Base-by-base conservation (phyloP, 768 basidiomycete genomes). In the Tulasnella sp. region DNA sequence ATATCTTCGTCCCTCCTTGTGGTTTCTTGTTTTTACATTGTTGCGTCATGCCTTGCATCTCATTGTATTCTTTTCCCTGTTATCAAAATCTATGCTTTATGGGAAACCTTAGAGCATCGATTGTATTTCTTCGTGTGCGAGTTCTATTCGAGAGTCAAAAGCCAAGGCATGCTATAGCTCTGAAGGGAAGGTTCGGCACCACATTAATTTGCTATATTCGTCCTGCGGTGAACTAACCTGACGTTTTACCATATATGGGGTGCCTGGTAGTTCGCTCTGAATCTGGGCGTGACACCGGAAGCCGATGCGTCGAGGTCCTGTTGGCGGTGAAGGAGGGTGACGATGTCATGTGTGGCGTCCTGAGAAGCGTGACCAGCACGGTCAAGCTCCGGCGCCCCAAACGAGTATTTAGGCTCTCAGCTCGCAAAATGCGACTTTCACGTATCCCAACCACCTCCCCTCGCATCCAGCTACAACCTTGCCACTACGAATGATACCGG, bases 51-150 rank as follows among this genome's bases (percentile, higher is more conserved):
- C 20, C 64, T 69, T 37, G 64, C 64, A 46, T 69, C 64, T 69
- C 64, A 69, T 28, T 69, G 64, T 69, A 69, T 69, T 69, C 64
- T 69, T 69, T 34, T 69, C 16, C 64, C 64, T 69, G 64, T 69
- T 69, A 69, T 69, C 28, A 69, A 69, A 69, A 69, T 69, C 64
- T 69, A 69, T 69, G 64, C 64, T 69, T 69, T 69, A 69, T 69
- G 64, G 64, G 64, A 24, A 69, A 69, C 64, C 64, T 69, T 69
- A 37, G 34, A 37, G 64, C 64, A 37, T 69, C 64, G 64, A 69
- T 69, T 69, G 64, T 69, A 69, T 31, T 37, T 69, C 31, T 69
- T 69, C 34, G 64, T 14, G 64, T 37, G 64, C 34, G 31, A 69
- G 54, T n/a, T n/a, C 22, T n/a, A 54, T 24, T 3, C 22, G 54